phyloP scores from a whole-genome alignment of 768 basidiomycete genomes.

The Kwoniella sp. region DNA sequence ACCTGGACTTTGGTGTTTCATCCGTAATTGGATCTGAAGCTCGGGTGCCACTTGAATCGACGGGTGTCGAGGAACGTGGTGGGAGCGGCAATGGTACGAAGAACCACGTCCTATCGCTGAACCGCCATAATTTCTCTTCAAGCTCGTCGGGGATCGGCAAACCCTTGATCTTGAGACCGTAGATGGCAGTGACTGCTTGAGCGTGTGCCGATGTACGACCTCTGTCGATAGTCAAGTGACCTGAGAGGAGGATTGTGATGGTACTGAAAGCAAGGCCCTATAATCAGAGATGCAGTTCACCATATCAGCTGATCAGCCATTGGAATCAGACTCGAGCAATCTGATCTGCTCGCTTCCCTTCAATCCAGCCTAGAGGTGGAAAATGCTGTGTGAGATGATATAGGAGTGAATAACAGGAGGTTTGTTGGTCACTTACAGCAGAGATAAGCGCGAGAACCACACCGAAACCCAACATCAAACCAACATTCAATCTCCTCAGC shows the following conservation, averaged over 20 bases:
- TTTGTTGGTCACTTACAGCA: constrained; percentile 28
- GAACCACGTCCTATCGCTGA: constrained; percentile 26
- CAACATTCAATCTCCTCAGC: constrained; percentile 24
- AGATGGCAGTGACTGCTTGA: constrained; percentile 22
- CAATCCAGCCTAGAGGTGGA: too few species aligned
- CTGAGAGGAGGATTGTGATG: constrained; percentile 25
- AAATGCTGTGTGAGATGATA: too few species aligned
- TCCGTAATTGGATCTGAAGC: neutral
- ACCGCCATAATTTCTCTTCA: constrained; percentile 15
- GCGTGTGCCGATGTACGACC: constrained; percentile 29
- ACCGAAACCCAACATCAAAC: constrained; percentile 31
- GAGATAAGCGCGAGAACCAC: constrained; percentile 32
- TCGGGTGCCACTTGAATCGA: neutral
- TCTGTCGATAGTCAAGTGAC: constrained; percentile 42
- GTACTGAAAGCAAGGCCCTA: constrained; percentile 39
- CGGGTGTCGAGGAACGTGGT: too few species aligned
- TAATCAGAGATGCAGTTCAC: neutral
- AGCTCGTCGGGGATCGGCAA: constrained; percentile 21
- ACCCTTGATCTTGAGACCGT: neutral
- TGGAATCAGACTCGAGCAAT: too few species aligned
- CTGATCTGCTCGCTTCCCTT: too few species aligned
- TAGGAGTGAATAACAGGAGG: too few species aligned
- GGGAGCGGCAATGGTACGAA: constrained; percentile 25
- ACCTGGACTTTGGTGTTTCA: too few species aligned
- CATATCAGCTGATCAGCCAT: neutral